phyloP scores from a whole-genome alignment of 2,329 filamentous ascomycete genomes.

The Hawksworthiomyces lignivorus region DNA sequence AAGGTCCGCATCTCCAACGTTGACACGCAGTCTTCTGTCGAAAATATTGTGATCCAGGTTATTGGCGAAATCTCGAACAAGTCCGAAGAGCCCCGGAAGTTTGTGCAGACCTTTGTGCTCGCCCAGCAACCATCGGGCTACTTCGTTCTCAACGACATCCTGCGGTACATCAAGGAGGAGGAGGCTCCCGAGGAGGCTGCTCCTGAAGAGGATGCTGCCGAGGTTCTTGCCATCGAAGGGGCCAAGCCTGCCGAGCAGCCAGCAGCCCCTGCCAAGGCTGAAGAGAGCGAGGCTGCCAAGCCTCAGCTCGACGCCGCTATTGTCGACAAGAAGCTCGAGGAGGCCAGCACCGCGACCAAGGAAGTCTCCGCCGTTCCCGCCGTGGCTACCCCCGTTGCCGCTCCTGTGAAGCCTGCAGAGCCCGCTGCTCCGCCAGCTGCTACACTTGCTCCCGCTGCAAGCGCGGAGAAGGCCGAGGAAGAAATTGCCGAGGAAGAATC shows the following conservation, averaged over 20 bases:
- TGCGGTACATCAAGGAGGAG: conserved; percentile 86
- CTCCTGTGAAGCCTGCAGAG: conserved; percentile 24
- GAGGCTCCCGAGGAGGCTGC: conserved; percentile 51
- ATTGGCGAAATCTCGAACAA: conserved; percentile 98
- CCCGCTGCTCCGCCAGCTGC: conserved; percentile 26
- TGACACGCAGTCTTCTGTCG: conserved; percentile 85
- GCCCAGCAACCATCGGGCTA: conserved; percentile 94
- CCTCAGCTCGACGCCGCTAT: conserved; percentile 37
- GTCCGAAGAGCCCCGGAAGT: conserved; percentile 83
- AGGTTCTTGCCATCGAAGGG: conserved; percentile 19
- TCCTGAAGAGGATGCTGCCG: conserved; percentile 16
- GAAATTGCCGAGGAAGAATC: conserved; percentile 48
- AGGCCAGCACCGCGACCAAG: conserved; percentile 37
- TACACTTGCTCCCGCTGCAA: conserved; percentile 22
- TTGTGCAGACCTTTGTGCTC: conserved; percentile 95
- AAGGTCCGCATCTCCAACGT: conserved; percentile 98
- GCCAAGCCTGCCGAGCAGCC: conserved; percentile 27
- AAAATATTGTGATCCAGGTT: conserved; percentile 95
- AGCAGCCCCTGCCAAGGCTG: conserved; percentile 21
- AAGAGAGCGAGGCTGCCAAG: conserved; percentile 39
- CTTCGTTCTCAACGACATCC: conserved; percentile 97
- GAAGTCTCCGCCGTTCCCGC: conserved; percentile 35
- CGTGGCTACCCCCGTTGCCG: conserved; percentile 24
- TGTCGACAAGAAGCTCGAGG: conserved; percentile 71
- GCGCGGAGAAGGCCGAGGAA: conserved; percentile 42